Evolutionary conservation across 2,329 filamentous ascomycete genomes (phyloP).

Genomic region (Phyllosticta citriasiana): DNA sequence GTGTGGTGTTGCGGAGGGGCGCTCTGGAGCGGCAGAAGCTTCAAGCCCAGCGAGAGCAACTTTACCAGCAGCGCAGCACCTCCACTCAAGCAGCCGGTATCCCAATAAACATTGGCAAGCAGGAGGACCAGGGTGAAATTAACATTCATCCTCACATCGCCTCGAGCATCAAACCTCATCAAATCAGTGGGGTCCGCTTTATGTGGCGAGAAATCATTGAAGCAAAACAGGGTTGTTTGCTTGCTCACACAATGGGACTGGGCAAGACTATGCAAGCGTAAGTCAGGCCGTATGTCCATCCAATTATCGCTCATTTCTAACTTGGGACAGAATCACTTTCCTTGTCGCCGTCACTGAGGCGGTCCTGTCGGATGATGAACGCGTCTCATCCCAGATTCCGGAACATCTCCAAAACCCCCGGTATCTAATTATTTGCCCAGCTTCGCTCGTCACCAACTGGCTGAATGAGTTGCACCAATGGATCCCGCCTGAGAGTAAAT

Average conservation of each 20-base stretch:
- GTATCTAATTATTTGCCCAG: constrained; percentile 65
- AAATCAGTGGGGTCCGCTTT: constrained; percentile 72
- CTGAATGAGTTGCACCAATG: constrained; percentile 63
- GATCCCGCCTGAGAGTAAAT: constrained; percentile 32
- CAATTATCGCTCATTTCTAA: not conserved
- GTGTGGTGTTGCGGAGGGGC: constrained; percentile 46
- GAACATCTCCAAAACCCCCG: constrained; percentile 43
- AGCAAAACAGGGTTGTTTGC: constrained; percentile 61
- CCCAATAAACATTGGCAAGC: constrained; percentile 58
- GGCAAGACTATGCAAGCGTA: constrained; percentile 85
- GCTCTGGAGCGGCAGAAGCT: constrained; percentile 34
- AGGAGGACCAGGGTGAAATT: constrained; percentile 50
- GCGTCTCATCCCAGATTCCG: constrained; percentile 58
- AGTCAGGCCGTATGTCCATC: constrained; percentile 16
- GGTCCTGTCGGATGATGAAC: constrained; percentile 46
- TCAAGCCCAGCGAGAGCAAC: constrained; percentile 26
- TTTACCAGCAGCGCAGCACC: not conserved
- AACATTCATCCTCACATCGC: constrained; percentile 57
- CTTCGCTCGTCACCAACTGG: constrained; percentile 74
- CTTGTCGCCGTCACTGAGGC: constrained; percentile 64
- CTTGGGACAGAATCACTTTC: constrained; percentile 53
- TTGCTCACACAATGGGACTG: constrained; percentile 85
- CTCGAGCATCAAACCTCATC: constrained; percentile 62
- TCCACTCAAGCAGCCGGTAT: constrained; percentile 22
- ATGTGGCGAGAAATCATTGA: constrained; percentile 77